phyloP scores from a whole-genome alignment of 768 basidiomycete species.

The Hypholoma sublateritium region DNA sequence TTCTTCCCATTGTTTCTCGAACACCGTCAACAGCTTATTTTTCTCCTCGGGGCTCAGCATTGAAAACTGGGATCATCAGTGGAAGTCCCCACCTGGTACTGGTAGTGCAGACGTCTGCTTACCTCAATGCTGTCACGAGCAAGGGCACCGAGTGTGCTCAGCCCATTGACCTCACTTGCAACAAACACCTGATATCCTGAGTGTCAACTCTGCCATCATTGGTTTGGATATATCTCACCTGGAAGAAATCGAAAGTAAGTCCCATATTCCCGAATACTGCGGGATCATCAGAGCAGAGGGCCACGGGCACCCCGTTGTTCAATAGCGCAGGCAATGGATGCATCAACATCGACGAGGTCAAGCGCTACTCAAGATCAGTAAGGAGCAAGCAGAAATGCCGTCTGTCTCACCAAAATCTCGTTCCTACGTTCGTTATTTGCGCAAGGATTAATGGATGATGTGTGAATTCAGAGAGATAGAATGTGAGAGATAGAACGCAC shows the following conservation, averaged over 20 bases:
- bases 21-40: constrained; percentile 34
- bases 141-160: constrained; percentile 59
- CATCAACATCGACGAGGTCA: constrained; percentile 79
- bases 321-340: constrained; percentile 73
- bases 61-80: constrained; percentile 42
- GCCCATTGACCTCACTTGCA: constrained; percentile 63
- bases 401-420: constrained; percentile 59
- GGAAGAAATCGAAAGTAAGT: constrained; percentile 76
- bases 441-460: too few species aligned
- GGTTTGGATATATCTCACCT: constrained; percentile 36
- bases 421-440: constrained; percentile 41
- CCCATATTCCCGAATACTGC: constrained; percentile 78
- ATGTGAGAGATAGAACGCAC: constrained; percentile 69
- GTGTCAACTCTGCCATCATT: constrained; percentile 1
- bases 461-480: not conserved
- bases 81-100: not conserved
- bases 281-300: constrained; percentile 75
- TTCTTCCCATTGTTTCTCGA: constrained; percentile 48
- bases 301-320: constrained; percentile 73
- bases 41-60: constrained; percentile 50
- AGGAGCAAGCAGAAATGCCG: not conserved
- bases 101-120: constrained; percentile 4
- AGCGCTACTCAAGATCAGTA: constrained; percentile 42
- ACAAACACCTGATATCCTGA: constrained; percentile 52
- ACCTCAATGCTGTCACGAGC: constrained; percentile 69